These are phyloP conservation scores for Monosporascus sp. DNA, from an alignment of 2,329 filamentous ascomycete species.

Conservation along the genomic window DNA sequence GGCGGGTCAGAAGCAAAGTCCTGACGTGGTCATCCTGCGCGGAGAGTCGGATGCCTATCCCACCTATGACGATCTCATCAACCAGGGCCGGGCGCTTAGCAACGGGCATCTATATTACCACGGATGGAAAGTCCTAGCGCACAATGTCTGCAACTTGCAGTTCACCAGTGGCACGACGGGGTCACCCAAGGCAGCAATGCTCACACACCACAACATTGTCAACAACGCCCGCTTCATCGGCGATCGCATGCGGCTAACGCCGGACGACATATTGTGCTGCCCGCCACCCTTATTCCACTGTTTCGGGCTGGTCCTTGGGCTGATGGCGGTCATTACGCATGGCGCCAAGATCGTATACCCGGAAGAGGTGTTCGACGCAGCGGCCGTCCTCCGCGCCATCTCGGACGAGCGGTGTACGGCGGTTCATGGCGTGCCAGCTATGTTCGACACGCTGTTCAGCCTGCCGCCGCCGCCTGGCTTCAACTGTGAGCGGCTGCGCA, in stretches of 20 bases:
- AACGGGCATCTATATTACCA: conserved; percentile 46
- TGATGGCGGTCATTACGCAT: conserved; percentile 68
- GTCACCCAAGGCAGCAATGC: conserved; percentile 67
- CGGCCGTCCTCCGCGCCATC: conserved; percentile 61
- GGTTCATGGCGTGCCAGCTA: conserved; percentile 75
- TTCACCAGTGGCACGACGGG: conserved; percentile 75
- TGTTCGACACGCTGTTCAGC: conserved; percentile 65
- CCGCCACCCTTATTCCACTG: conserved; percentile 83
- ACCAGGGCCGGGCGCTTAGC: conserved; percentile 43
- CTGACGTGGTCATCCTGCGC: conserved; percentile 56
- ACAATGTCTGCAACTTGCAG: conserved; percentile 68
- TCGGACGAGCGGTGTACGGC: conserved; percentile 65
- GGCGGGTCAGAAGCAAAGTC: conserved; percentile 36
- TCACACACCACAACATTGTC: conserved; percentile 62
- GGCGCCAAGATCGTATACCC: conserved; percentile 74
- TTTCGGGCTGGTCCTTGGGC: conserved; percentile 73
- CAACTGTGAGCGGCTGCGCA: conserved; percentile 53
- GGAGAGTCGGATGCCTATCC: conserved; percentile 49
- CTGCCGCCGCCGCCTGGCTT: conserved; percentile 38
- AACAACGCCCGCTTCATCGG: conserved; percentile 69
- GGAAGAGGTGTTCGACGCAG: conserved; percentile 65
- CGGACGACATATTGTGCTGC: conserved; percentile 68
- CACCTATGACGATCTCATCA: conserved; percentile 55
- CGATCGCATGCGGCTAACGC: conserved; percentile 65
- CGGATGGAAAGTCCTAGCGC: conserved; percentile 52